Evolutionary conservation across 179 eudicot genomes (phyloP), one percentile per base, ranked within the genome.

Genomic region (Nepenthes alata): DNA sequence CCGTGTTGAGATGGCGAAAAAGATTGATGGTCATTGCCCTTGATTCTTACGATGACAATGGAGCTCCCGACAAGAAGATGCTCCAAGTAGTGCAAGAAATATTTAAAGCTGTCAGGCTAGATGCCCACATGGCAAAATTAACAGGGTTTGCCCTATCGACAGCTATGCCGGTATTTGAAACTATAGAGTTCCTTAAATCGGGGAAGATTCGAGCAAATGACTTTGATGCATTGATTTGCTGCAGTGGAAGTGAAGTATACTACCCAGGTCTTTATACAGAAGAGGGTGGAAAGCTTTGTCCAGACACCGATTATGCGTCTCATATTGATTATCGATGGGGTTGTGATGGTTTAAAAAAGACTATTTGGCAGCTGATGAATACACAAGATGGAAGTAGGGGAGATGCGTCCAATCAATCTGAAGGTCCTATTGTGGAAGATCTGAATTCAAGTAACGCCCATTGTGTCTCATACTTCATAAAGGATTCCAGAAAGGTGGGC

Each of bases 301-400:
- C 85, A 6, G 94, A 84, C 64, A 79, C 81, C 0, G 89, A 86
- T 61, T 81, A 84, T 64, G 72, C 75, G 5, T 38, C 80, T 25
- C 89, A 84, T 63, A 80, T 84, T 35, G 95, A 84, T 7, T 86
- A 84, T 61, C 78, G 95, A 6, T 86, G 95, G 95, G 95, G 95
- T 35, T 71, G 65, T 59, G 87, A 84, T 60, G 95, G 95, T 11
- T 57, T 86, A 37, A 80, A 70, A 58, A 78, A 68, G 64, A 86
- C 95, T 7, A 70, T 84, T 34, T 78, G 76, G 80, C 84, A 80
- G 67, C 49, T 86, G 68, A 77, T 86, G 81, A 78, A 62, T 49
- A 35, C 76, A 6, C 59, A 61, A 34, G 94, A 83, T 57, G 68
- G 55, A 35, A 55, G 66, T 7, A 63, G 16, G 45, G 67, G 67